Evolutionary conservation across 345 rosid genomes (phyloP), one percentile per base, ranked within the genome.

Genomic region (Noccaea caerulescens): DNA sequence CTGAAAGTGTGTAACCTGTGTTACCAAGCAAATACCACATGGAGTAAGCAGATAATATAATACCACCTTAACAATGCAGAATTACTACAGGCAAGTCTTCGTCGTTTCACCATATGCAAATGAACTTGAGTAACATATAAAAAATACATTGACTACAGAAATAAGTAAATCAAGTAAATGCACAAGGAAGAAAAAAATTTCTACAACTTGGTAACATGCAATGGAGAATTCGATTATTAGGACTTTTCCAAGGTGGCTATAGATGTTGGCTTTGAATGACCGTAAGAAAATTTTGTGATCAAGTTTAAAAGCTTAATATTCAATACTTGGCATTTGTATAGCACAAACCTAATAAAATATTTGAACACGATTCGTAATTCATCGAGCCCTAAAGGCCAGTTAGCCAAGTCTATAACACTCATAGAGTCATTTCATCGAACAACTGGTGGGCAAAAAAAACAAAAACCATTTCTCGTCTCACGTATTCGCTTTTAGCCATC

Each of bases 1-100:
- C 87, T 13, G 80, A 52, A 61, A 78, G 75, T 71, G 87, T 84
- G 76, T 59, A 83, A 69, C 91, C 96, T 89, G 67, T 25, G 10
- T 64, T 34, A 57, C 13, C 2, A 42, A 51, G 9, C 8, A 57
- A 63, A 13, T 12, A 55, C 2, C 13, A 37, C n/a, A 59, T 0
- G 6, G 16, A 52, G 72, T 58, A 59, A 75, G 68, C 46, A 64
- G 16, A 57, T 66, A 4, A 34, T 23, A 16, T 10, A 18, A 13
- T 4, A 32, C 9, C 43, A 36, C 32, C 6, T 47, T 44, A 63
- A 1, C 20, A 12, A 6, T n/a, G 14, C 41, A 55, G 39, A 33
- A 33, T 33, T 58, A 34, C 12, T n/a, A 44, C n/a, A 41, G 18
- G 49, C 49, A 41, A 16, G 18, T 2, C 27, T 25, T 25, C 27